Evolutionary conservation across 768 basidiomycete species (phyloP).

Genomic region (Phlebiopsis gigantea): DNA sequence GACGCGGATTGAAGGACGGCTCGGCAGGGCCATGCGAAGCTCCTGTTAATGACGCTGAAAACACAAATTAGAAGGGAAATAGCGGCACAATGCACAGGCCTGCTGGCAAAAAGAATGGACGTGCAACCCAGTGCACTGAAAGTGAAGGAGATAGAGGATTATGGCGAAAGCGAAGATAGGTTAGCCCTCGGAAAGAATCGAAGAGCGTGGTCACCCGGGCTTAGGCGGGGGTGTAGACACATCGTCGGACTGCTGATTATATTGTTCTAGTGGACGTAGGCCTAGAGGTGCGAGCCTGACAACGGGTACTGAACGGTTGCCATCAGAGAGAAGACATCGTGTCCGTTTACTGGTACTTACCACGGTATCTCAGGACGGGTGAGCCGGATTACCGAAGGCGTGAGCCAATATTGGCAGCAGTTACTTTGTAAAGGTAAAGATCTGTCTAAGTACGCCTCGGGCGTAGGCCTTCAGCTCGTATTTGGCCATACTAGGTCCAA

Average conservation of each 20-base stretch:
- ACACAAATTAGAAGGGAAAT: neutral
- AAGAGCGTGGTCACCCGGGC: neutral
- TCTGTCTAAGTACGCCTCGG: no score
- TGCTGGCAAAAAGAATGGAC: slow-evolving; percentile 9
- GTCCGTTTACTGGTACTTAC: neutral
- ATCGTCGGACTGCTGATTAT: slow-evolving; percentile 1
- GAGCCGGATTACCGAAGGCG: neutral
- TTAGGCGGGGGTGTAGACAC: neutral
- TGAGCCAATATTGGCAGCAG: neutral
- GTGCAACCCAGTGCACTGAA: slow-evolving; percentile 1
- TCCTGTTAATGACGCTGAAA: neutral
- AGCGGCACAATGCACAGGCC: slow-evolving; percentile 9
- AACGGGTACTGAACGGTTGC: neutral
- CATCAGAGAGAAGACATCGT: neutral
- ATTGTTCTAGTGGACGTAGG: neutral
- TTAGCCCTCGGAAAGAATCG: neutral
- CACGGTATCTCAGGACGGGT: neutral
- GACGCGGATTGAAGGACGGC: slow-evolving; percentile 19
- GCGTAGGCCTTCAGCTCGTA: neutral
- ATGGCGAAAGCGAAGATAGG: slow-evolving; percentile 1
- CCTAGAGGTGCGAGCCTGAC: neutral
- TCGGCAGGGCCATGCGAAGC: slow-evolving; percentile 18
- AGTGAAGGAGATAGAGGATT: neutral
- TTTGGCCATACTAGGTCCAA: neutral
- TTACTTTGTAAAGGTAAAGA: no score